Evolutionary conservation across 2,329 filamentous ascomycete species (phyloP).

Genomic region (Aspergillus glaucus): DNA sequence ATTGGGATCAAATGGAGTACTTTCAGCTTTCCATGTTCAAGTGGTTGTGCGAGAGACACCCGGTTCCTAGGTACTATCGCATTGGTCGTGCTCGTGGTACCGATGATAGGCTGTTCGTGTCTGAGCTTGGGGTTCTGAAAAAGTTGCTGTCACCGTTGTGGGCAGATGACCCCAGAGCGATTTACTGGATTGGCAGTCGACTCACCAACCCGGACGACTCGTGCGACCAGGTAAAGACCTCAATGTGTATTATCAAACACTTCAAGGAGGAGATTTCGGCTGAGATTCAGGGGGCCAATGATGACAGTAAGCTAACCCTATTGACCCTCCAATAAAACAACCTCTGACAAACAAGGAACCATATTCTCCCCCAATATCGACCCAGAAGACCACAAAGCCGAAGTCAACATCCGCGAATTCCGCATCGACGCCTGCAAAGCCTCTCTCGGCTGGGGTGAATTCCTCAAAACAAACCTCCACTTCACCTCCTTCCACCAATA

Average conservation of each 20-base stretch:
- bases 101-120: constrained; percentile 7
- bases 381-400: constrained; percentile 6
- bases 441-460: constrained; percentile 13
- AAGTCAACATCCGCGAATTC: constrained; percentile 12
- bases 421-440: constrained; percentile 15
- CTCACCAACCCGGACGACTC: constrained; percentile 4
- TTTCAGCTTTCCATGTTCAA: constrained; percentile 58
- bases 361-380: constrained; percentile 9
- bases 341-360: constrained; percentile 6
- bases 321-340: not conserved
- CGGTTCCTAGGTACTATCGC: not conserved
- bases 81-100: not conserved
- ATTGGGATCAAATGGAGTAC: constrained; percentile 55
- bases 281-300: constrained; percentile 4
- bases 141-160: constrained; percentile 17
- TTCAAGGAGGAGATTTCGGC: constrained; percentile 15
- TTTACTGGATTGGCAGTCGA: constrained; percentile 15
- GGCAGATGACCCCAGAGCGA: constrained; percentile 5
- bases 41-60: constrained; percentile 37
- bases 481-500: constrained; percentile 14
- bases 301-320: constrained; percentile 10
- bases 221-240: constrained; percentile 12
- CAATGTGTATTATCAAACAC: constrained; percentile 13
- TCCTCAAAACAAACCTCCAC: constrained; percentile 10
- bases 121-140: constrained; percentile 18